Conservation (phyloP, 345 rosid species). For the Salix viminalis region DNA sequence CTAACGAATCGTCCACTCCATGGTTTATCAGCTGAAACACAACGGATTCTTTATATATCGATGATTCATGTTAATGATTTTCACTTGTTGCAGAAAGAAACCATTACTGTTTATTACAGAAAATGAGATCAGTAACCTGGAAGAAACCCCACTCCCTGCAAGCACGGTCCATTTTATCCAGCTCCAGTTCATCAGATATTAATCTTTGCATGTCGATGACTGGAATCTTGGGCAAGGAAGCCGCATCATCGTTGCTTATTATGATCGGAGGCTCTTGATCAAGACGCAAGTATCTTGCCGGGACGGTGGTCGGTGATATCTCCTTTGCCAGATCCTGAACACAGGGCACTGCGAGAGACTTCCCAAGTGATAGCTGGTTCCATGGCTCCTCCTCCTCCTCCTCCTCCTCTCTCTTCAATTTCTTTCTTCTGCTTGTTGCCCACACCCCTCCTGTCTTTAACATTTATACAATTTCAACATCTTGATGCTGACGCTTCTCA, state of each 20-base stretch:
- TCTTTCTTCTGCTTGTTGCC: too few species aligned
- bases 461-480: too few species aligned
- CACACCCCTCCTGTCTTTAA: too few species aligned
- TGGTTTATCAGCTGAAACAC: too few species aligned
- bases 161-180: not conserved
- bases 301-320: not conserved
- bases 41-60: too few species aligned
- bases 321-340: slow-evolving; percentile 1
- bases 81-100: too few species aligned
- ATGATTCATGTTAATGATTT: too few species aligned
- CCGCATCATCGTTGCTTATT: not conserved
- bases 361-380: not conserved
- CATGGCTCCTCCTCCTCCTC: not conserved
- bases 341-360: not conserved
- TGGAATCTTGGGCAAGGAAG: not conserved
- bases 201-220: not conserved
- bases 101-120: too few species aligned
- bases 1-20: too few species aligned
- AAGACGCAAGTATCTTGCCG: not conserved
- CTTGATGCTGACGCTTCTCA: too few species aligned
- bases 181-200: not conserved
- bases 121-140: not conserved
- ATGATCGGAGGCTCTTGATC: slow-evolving; percentile 1
- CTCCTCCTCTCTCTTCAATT: too few species aligned
- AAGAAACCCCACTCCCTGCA: slow-evolving; percentile 1